Evolutionary conservation across 768 basidiomycete species (phyloP).

Genomic region (Tubosaeta sp.): DNA sequence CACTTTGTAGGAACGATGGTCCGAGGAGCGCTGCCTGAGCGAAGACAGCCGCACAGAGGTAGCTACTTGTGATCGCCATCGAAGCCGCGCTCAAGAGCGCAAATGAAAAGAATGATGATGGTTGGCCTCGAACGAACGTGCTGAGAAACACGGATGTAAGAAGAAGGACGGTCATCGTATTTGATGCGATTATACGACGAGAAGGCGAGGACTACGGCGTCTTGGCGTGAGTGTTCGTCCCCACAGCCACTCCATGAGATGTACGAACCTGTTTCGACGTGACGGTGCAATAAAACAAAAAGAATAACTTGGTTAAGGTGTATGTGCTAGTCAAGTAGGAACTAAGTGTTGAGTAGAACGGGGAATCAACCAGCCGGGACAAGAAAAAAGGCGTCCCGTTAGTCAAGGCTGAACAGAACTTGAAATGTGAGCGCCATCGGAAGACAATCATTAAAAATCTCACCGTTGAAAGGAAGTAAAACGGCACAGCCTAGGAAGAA

Average conservation of each 20-base stretch:
- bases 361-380: constrained; percentile 59
- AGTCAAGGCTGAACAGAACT: constrained; percentile 66
- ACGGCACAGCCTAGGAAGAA: constrained; percentile 76
- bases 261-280: constrained; percentile 60
- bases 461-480: constrained; percentile 89
- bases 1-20: constrained; percentile 61
- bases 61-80: constrained; percentile 64
- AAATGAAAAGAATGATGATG: constrained; percentile 61
- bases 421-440: background rate
- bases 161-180: constrained; percentile 47
- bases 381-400: constrained; percentile 83
- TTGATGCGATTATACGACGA: constrained; percentile 48
- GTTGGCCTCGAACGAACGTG: constrained; percentile 54
- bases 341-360: constrained; percentile 53
- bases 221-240: background rate
- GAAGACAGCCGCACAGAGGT: constrained; percentile 74
- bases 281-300: constrained; percentile 69
- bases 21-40: constrained; percentile 81
- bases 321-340: constrained; percentile 63
- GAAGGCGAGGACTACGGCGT: constrained; percentile 53
- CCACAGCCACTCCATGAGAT: background rate
- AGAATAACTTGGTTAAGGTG: constrained; percentile 64
- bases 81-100: constrained; percentile 55
- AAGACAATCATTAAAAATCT: background rate
- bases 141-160: constrained; percentile 60